These are phyloP conservation scores for Conidiobolus incongruus DNA, from an alignment of 371 early-diverging fungal genomes.

Conservation along the genomic window DNA sequence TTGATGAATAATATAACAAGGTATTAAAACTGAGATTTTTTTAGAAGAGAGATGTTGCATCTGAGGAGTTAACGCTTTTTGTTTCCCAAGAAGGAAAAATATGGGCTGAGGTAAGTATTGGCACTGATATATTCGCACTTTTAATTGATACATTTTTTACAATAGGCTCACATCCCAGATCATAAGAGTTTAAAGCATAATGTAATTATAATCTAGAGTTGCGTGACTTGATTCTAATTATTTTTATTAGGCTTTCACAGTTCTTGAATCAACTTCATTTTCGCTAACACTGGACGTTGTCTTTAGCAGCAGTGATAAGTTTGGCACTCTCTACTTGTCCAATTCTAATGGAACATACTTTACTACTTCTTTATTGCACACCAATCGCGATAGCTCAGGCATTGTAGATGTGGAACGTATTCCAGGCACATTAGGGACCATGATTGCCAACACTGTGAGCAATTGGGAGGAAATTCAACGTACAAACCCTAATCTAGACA, in stretches of 20 bases:
- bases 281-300: conserved; percentile 41
- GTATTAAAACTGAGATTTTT: not conserved
- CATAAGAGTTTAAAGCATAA: not conserved
- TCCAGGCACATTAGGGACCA: conserved; percentile 56
- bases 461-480: conserved; percentile 33
- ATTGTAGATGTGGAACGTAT: conserved; percentile 74
- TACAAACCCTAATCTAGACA: conserved; percentile 14
- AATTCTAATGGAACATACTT: conserved; percentile 82
- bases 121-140: not conserved
- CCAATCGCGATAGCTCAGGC: conserved; percentile 48
- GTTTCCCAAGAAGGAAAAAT: conserved; percentile 4
- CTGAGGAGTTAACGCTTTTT: conserved; percentile 2
- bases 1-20: not conserved
- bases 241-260: conserved; percentile 21
- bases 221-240: not conserved
- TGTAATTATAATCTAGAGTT: not conserved
- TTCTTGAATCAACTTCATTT: conserved; percentile 44
- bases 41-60: not conserved
- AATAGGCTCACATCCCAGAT: conserved; percentile 4
- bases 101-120: conserved; percentile 5
- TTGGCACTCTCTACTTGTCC: conserved; percentile 60
- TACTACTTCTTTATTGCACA: conserved; percentile 42
- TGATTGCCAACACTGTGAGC: conserved; percentile 57
- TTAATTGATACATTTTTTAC: not conserved
- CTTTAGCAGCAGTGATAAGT: conserved; percentile 8